Conservation (phyloP, 2,329 filamentous ascomycete genomes). For the Teratosphaeria zuluensis region DNA sequence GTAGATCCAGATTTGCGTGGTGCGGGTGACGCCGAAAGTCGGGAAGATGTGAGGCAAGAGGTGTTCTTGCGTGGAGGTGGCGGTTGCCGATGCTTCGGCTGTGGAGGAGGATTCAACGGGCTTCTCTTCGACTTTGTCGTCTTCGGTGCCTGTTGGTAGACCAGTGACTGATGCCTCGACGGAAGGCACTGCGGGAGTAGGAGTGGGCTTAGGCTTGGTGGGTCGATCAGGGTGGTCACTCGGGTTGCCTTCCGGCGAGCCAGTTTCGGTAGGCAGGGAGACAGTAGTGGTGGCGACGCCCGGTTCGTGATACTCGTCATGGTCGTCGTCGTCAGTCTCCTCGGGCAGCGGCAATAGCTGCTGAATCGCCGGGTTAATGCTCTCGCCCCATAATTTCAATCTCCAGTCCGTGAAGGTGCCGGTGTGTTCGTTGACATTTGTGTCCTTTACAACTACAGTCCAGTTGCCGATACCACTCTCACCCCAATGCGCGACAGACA, state of each 20-base stretch:
- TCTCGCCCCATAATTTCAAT: slow-evolving; percentile 87
- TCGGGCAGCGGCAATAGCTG: slow-evolving; percentile 69
- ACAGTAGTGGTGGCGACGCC: slow-evolving; percentile 52
- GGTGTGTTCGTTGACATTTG: slow-evolving; percentile 61
- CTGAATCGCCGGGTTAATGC: slow-evolving; percentile 65
- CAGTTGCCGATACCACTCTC: slow-evolving; percentile 80
- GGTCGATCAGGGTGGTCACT: slow-evolving; percentile 43
- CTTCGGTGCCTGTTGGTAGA: slow-evolving; percentile 22
- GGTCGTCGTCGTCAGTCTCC: slow-evolving; percentile 74
- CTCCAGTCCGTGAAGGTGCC: slow-evolving; percentile 87
- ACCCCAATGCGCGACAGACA: slow-evolving; percentile 96
- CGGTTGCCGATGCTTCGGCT: slow-evolving; percentile 14
- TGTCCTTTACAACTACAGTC: slow-evolving; percentile 85
- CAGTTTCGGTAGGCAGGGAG: slow-evolving; percentile 37
- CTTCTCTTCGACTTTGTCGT: slow-evolving; percentile 22
- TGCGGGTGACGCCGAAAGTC: slow-evolving; percentile 77
- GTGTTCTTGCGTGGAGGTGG: slow-evolving; percentile 36
- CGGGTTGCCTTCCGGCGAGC: slow-evolving; percentile 34
- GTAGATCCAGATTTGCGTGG: slow-evolving; percentile 89
- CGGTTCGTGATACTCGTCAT: slow-evolving; percentile 53
- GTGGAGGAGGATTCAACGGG: slow-evolving; percentile 10
- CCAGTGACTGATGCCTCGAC: slow-evolving; percentile 17
- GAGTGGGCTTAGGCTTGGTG: slow-evolving; percentile 45
- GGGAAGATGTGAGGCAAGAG: slow-evolving; percentile 81
- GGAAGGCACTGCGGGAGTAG: slow-evolving; percentile 15